Percentiles rank a stretch among this genome's conserved stretches.
Evolutionary conservation across 441 rosid genomes (phyloP).

Genomic region (Manihot esculenta): DNA sequence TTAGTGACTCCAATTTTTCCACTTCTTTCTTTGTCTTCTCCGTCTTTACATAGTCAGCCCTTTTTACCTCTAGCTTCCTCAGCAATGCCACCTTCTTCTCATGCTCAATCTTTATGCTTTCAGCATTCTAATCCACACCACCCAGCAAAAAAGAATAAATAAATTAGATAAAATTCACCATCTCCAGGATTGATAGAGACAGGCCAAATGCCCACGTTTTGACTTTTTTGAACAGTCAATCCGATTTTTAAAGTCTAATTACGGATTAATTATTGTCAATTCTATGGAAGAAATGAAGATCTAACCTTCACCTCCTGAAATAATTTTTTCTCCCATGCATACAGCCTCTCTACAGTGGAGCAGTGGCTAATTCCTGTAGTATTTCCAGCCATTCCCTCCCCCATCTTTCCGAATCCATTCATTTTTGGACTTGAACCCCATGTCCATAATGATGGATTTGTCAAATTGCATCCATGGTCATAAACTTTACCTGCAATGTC

Average conservation of each 20-base stretch:
- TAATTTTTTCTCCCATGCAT: conserved; percentile 96
- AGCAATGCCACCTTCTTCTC: conserved; percentile 75
- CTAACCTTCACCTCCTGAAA: conserved; percentile 87
- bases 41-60: conserved; percentile 74
- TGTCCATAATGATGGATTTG: conserved; percentile 63
- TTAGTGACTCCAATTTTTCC: conserved; percentile 79
- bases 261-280: neutral
- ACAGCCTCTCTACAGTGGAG: conserved; percentile 77
- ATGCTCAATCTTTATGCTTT: conserved; percentile 70
- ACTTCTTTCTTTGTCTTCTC: conserved; percentile 82
- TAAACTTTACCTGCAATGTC: conserved; percentile 56
- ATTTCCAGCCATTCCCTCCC: conserved; percentile 27
- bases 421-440: conserved; percentile 62
- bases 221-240: neutral
- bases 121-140: conserved; percentile 42
- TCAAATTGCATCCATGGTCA: conserved; percentile 60
- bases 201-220: conserved; percentile 9
- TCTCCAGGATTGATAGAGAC: neutral
- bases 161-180: neutral
- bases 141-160: neutral
- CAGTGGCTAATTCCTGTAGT: conserved; percentile 50
- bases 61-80: conserved; percentile 81
- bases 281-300: too few species aligned
- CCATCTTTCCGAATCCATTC: conserved; percentile 46
- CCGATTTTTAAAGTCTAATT: neutral